Conservation (phyloP, 73 alveolate species). For the Paramecium sonneborni region DNA sequence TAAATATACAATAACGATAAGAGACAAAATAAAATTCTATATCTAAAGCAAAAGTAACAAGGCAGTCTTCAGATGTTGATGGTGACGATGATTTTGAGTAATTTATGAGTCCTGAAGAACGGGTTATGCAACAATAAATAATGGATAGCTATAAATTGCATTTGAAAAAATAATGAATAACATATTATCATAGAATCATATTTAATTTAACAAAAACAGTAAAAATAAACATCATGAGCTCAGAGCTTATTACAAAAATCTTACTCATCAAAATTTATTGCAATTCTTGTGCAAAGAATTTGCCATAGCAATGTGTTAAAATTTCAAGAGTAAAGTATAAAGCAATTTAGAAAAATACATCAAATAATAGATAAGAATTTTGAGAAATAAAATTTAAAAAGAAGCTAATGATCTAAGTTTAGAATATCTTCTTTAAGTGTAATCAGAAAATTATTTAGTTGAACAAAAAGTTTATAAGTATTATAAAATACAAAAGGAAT, state of each 20-base stretch:
- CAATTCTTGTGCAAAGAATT: constrained; percentile 33
- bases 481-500: not conserved
- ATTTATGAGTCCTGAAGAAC: not conserved
- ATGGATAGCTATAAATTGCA: not conserved
- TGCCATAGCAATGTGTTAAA: not conserved
- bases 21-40: not conserved
- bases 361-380: not conserved
- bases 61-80: not conserved
- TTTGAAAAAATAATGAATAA: not conserved
- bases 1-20: not conserved
- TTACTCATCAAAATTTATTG: not conserved
- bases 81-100: not conserved
- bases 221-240: constrained; percentile 20
- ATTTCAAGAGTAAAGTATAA: not conserved
- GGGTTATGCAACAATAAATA: not conserved
- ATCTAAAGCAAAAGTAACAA: not conserved
- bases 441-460: constrained; percentile 24
- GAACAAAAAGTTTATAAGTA: not conserved
- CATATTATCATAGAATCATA: constrained; percentile 20
- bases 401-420: not conserved
- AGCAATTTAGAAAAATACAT: not conserved
- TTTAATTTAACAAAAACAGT: not conserved
- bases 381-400: not conserved
- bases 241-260: constrained; percentile 10
- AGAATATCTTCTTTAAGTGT: no score